phyloP scores from a whole-genome alignment of 176 grass and related monocot species.

The Cymbopogon citratus region DNA sequence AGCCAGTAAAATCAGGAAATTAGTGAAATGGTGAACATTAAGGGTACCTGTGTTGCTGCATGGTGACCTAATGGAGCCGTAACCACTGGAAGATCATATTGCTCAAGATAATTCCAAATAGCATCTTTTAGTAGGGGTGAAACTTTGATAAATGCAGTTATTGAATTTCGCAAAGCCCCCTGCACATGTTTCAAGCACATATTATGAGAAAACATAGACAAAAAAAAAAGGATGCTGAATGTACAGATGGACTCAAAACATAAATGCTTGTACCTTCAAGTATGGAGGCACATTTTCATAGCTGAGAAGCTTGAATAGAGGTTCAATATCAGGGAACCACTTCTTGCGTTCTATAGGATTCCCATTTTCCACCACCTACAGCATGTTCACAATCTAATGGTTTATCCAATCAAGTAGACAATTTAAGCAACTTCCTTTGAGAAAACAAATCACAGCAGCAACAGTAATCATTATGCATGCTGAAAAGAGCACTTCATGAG shows the following conservation, averaged over 20 bases:
- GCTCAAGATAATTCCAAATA: slow-evolving; percentile 94
- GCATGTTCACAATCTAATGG: slow-evolving; percentile 1
- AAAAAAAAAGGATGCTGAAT: neutral
- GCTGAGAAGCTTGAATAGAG: slow-evolving; percentile 95
- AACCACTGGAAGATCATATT: slow-evolving; percentile 93
- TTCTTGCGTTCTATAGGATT: slow-evolving; percentile 73
- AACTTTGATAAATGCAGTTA: slow-evolving; percentile 89
- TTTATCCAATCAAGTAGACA: neutral
- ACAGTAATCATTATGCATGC: neutral
- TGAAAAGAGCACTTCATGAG: neutral
- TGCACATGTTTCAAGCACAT: slow-evolving; percentile 34
- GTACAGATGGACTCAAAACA: slow-evolving; percentile 4
- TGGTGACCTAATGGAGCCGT: slow-evolving; percentile 44
- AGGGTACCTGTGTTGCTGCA: slow-evolving; percentile 54
- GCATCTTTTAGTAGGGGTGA: slow-evolving; percentile 74
- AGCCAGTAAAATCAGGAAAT: neutral
- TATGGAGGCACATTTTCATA: slow-evolving; percentile 98
- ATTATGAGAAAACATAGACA: neutral
- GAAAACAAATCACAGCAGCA: slow-evolving; percentile 14
- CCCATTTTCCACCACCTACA: slow-evolving; percentile 98
- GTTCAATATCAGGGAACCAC: slow-evolving; percentile 93
- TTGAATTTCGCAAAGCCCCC: slow-evolving; percentile 80
- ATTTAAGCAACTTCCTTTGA: neutral
- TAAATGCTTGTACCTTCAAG: slow-evolving; percentile 62
- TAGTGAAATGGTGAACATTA: neutral